Evolutionary conservation across 148 eudicot genomes (phyloP).

Genomic region (Chenopodium suecicum): DNA sequence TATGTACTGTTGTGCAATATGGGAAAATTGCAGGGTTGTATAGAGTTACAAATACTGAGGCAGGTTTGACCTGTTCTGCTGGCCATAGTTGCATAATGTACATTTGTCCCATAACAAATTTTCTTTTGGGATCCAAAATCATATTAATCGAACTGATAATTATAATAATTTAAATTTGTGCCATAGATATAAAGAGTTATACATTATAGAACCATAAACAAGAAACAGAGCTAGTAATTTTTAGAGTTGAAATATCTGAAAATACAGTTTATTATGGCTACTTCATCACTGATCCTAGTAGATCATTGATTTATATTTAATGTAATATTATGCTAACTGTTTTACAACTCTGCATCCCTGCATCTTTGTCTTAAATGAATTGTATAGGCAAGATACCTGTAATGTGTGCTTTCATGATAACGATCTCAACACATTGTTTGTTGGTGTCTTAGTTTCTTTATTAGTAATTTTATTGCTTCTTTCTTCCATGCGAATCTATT

Average conservation of each 20-base stretch:
- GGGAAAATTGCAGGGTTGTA: not conserved
- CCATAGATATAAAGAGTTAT: not conserved
- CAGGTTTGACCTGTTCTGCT: not conserved
- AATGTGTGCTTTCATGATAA: not conserved
- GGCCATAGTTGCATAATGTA: not conserved
- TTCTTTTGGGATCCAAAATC: too few relatives aligned
- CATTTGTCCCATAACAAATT: too few relatives aligned
- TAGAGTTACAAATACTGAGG: not conserved
- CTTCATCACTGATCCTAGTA: not conserved
- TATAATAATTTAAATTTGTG: too few relatives aligned
- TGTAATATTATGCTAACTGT: not conserved
- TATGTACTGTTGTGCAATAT: not conserved
- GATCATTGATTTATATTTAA: not conserved
- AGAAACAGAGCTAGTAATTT: not conserved
- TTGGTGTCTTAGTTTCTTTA: not conserved
- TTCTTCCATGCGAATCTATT: not conserved
- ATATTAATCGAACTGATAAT: too few relatives aligned
- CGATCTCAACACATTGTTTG: not conserved
- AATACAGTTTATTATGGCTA: not conserved
- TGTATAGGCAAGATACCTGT: not conserved
- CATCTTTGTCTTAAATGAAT: not conserved
- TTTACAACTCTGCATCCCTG: not conserved
- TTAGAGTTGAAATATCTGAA: not conserved
- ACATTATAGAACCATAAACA: not conserved
- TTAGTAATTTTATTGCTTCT: not conserved